Evolutionary conservation across 192 early-diverging fungal genomes (phyloP), one percentile per base, ranked within the genome.

Genomic region (Backusella circina): DNA sequence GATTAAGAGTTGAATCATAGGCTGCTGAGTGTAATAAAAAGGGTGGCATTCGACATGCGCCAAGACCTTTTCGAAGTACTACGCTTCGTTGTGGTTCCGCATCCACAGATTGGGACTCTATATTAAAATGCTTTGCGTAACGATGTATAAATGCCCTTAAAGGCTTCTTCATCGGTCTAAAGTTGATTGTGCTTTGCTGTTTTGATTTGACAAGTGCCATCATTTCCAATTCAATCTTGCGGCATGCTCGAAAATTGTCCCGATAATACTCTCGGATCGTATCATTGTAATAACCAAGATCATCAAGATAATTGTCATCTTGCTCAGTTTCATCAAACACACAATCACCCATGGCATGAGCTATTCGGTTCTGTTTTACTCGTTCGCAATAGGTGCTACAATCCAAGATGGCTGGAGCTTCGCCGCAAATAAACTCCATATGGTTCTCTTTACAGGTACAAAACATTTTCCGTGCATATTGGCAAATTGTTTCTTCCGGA

Each of bases 311-410:
- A 9, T 79, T 30, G 2, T 32, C 28, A 1, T 39, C 35, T n/a
- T 30, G 21, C 7, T 70, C 57, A 1, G 35, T 50, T 30, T 84
- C 79, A 2, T 91, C 86, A 3, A 79, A 74, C 16, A 73, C 50
- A 16, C 92, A 80, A 28, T 94, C 90, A 35, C 97, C 75, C 0
- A 96, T 96, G 32, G 88, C 81, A 1, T 95, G 94, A 18, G 97
- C 82, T 15, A 86, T 77, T 21, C 89, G 86, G 80, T 97, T 96
- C 33, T 96, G 91, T 77, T 93, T 88, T 23, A 88, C 84, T 16
- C 91, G 82, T 50, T 87, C 87, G 79, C 97, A 98, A 65, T 89
- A 82, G 23, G 93, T 92, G 73, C 96, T 93, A 80, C 97, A 98
- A 6, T 79, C 79, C 26, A 97, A 84, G 7, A 75, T 67, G 33